A percentile compares a stretch with the other conserved stretches of the same genome.
phyloP scores from a whole-genome alignment of 31 red algal genomes.

The Odonthalia washingtoniensis region DNA sequence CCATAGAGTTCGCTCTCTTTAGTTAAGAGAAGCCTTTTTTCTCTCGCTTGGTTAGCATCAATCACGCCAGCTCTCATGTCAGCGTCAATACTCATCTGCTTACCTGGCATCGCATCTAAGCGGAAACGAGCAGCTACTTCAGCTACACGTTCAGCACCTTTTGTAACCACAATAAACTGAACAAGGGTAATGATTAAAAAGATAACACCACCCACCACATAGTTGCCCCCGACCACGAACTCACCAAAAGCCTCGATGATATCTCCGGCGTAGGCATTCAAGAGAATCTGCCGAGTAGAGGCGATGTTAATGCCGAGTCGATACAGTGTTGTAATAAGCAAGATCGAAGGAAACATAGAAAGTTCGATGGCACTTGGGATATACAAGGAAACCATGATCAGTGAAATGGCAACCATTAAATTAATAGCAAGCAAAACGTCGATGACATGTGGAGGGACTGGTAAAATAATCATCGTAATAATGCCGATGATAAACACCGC shows the following conservation, averaged over 20 bases:
- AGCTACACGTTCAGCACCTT: conserved; percentile 45
- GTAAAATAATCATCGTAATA: conserved; percentile 46
- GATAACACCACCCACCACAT: conserved; percentile 34
- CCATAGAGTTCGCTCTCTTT: conserved; percentile 32
- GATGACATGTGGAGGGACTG: conserved; percentile 23
- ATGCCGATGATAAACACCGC: conserved; percentile 9
- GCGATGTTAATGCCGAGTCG: conserved; percentile 18
- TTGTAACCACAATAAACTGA: conserved; percentile 43
- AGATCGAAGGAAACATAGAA: conserved; percentile 16
- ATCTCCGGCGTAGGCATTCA: conserved; percentile 29
- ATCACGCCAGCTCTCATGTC: conserved; percentile 28
- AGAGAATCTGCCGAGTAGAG: conserved; percentile 39
- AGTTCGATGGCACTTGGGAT: conserved; percentile 21
- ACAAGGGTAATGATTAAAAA: conserved; percentile 46
- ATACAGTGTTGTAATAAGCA: conserved; percentile 40
- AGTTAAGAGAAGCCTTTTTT: background rate
- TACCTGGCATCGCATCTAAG: conserved; percentile 45
- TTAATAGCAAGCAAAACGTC: conserved; percentile 39
- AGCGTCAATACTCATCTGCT: conserved; percentile 41
- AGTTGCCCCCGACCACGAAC: conserved; percentile 31
- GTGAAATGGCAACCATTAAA: conserved; percentile 4
- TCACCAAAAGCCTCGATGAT: conserved; percentile 37
- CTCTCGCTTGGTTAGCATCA: conserved; percentile 19
- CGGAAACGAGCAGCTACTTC: conserved; percentile 36
- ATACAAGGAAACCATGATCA: conserved; percentile 40